Evolutionary conservation across 2,329 filamentous ascomycete species (phyloP).

Genomic region (Eutypa lata): DNA sequence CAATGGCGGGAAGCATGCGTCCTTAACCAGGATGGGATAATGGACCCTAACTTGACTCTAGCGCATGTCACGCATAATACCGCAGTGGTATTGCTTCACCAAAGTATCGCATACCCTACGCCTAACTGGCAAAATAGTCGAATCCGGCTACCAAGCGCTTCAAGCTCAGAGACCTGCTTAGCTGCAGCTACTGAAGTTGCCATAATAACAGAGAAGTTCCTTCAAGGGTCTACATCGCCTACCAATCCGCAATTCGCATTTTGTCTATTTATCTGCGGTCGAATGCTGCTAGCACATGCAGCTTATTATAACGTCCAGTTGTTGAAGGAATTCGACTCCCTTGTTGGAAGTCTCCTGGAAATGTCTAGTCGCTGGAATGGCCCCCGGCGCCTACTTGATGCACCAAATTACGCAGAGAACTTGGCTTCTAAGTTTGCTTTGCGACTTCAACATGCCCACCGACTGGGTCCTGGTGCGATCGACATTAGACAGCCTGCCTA

Average conservation of each 20-base stretch:
- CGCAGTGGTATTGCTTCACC: slow-evolving; percentile 47
- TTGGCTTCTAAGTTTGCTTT: too few species aligned
- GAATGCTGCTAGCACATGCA: slow-evolving; percentile 37
- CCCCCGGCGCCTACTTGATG: too few species aligned
- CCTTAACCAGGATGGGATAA: slow-evolving; percentile 26
- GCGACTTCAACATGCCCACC: too few species aligned
- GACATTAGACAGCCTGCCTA: too few species aligned
- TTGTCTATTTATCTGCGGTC: slow-evolving; percentile 43
- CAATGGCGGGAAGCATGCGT: slow-evolving; percentile 35
- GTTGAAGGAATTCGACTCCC: neutral
- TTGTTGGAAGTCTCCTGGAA: neutral
- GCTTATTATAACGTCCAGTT: slow-evolving; percentile 26
- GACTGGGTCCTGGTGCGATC: too few species aligned
- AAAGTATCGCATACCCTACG: slow-evolving; percentile 43
- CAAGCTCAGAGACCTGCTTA: slow-evolving; percentile 47
- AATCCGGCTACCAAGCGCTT: slow-evolving; percentile 38
- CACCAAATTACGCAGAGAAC: too few species aligned
- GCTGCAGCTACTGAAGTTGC: slow-evolving; percentile 43
- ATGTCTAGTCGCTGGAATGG: neutral
- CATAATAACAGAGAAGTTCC: slow-evolving; percentile 43
- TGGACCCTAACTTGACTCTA: slow-evolving; percentile 48
- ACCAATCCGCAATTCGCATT: slow-evolving; percentile 40
- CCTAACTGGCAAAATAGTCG: slow-evolving; percentile 25
- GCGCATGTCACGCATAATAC: slow-evolving; percentile 49
- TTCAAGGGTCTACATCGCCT: slow-evolving; percentile 25